Evolutionary conservation across 2,329 filamentous ascomycete genomes (phyloP).

Genomic region (Fusarium aywerte): DNA sequence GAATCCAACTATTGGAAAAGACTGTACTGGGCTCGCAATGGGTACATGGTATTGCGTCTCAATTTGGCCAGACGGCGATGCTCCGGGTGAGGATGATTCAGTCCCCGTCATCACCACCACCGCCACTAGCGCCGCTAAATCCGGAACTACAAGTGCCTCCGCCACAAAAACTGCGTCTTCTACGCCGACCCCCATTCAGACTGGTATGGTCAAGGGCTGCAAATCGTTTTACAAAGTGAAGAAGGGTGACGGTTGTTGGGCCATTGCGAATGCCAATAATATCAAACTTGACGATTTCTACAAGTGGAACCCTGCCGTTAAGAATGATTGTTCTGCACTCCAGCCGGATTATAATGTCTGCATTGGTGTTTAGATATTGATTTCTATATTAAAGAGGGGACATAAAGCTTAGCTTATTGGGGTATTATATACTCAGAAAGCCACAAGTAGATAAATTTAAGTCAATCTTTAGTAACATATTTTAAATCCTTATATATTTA

Average conservation of each 20-base stretch:
- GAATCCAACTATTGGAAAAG: constrained; percentile 15
- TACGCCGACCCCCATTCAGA: not conserved
- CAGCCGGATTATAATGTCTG: too few relatives aligned
- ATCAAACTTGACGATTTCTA: not conserved
- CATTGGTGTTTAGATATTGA: not conserved
- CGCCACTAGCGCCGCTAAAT: not conserved
- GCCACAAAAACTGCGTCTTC: not conserved
- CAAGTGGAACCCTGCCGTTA: not conserved
- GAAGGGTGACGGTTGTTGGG: not conserved
- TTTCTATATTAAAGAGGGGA: not conserved
- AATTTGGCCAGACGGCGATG: constrained; percentile 2
- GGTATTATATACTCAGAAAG: not conserved
- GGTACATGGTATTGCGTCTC: constrained; percentile 29
- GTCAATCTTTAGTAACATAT: too few relatives aligned
- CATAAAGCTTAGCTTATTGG: not conserved
- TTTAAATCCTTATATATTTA: too few relatives aligned
- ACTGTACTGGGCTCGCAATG: constrained; percentile 13
- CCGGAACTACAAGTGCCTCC: not conserved
- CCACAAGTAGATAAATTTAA: too few relatives aligned
- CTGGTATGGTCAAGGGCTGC: not conserved
- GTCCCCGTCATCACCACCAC: not conserved
- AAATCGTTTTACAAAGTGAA: not conserved
- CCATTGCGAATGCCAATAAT: not conserved
- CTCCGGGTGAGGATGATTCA: not conserved
- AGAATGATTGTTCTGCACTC: not conserved